Percentiles rank a stretch among this genome's conserved stretches.
Evolutionary conservation across 495 filamentous ascomycete genomes (phyloP).

Genomic region (Daldinia bambusicola): DNA sequence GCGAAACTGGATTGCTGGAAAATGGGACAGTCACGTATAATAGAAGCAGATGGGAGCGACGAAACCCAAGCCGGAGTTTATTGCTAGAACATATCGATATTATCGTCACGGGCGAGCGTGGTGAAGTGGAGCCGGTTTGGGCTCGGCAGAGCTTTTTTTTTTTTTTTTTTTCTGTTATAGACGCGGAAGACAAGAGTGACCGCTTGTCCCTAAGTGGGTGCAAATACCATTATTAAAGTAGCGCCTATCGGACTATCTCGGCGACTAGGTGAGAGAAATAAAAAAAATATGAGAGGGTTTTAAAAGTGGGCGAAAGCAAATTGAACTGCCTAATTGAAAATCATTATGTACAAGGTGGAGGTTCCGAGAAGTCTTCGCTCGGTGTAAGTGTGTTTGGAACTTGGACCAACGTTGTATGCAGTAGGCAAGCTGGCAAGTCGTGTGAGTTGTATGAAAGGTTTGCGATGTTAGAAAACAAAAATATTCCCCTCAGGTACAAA

Average conservation of each 20-base stretch:
- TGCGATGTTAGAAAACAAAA: neutral
- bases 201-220: conserved; percentile 43
- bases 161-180: conserved; percentile 18
- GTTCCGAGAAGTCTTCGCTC: conserved; percentile 35
- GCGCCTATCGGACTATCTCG: conserved; percentile 28
- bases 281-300: conserved; percentile 2
- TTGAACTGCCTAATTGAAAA: conserved; percentile 44
- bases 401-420: conserved; percentile 32
- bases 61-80: conserved; percentile 30
- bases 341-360: conserved; percentile 35
- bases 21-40: conserved; percentile 42
- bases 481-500: neutral
- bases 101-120: conserved; percentile 26
- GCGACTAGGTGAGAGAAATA: conserved; percentile 19
- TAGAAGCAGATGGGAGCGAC: conserved; percentile 41
- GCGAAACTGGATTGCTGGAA: conserved; percentile 14
- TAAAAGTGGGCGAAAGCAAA: conserved; percentile 8
- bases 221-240: conserved; percentile 30
- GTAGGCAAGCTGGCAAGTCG: neutral
- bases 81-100: conserved; percentile 46
- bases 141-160: conserved; percentile 32
- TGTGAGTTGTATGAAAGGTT: conserved; percentile 2
- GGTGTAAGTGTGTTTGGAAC: conserved; percentile 16
- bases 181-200: conserved; percentile 30
- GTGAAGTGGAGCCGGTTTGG: conserved; percentile 35